phyloP scores from a whole-genome alignment of 2,329 filamentous ascomycete species.

The Neonectria neomacrospora region DNA sequence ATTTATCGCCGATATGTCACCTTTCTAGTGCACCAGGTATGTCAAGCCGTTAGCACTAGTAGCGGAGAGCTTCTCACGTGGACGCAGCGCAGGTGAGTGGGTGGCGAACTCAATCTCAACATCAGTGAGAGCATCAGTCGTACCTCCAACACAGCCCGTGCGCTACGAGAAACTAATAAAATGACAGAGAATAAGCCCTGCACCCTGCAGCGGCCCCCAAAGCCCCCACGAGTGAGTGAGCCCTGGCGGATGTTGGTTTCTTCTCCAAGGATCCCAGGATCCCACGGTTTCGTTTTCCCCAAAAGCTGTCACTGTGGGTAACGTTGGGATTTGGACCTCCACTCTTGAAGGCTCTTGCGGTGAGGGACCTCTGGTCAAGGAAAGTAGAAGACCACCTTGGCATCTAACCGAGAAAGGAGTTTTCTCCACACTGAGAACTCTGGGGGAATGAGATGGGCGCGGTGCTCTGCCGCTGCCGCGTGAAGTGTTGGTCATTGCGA shows the following conservation, averaged over 20 bases:
- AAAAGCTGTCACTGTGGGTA: neutral
- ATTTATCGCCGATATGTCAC: constrained; percentile 28
- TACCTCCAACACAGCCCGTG: neutral
- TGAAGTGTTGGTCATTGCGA: constrained; percentile 15
- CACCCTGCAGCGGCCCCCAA: constrained; percentile 7
- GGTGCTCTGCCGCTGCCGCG: constrained; percentile 5
- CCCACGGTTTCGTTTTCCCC: constrained; percentile 21
- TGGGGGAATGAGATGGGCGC: constrained; percentile 13
- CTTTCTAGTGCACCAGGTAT: neutral
- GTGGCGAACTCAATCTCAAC: constrained; percentile 7
- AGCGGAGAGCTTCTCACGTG: constrained; percentile 14
- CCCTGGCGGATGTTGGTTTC: constrained; percentile 1
- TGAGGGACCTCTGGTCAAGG: constrained; percentile 6
- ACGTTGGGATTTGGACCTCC: constrained; percentile 10
- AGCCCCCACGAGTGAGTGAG: neutral
- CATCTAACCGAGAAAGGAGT: constrained; percentile 19
- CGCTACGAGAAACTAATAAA: neutral
- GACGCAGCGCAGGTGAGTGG: neutral
- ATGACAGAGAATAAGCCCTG: neutral
- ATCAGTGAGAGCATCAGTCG: neutral
- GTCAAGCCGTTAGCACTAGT: constrained; percentile 4
- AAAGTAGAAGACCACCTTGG: constrained; percentile 6
- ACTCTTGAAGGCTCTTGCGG: constrained; percentile 1
- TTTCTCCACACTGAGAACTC: constrained; percentile 11
- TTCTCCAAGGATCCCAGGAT: constrained; percentile 6